Percentiles rank a stretch among this genome's conserved stretches.
These are phyloP conservation scores for Nectriaceae sp. DNA, from an alignment of 2,329 filamentous ascomycete species.

Conservation along the genomic window DNA sequence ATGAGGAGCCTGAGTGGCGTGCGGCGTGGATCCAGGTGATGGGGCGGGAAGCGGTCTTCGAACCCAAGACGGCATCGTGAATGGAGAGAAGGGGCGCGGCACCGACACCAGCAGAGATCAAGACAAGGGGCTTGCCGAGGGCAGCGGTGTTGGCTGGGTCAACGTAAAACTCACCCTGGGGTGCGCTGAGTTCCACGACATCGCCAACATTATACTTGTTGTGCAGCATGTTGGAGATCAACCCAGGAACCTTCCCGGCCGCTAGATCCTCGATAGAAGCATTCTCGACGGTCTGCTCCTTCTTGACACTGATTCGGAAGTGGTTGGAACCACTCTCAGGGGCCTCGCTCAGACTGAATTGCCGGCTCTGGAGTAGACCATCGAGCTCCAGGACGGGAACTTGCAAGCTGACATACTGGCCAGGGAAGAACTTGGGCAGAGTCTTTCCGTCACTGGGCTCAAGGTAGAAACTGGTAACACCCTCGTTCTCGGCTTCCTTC, in stretches of 20 bases:
- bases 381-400: constrained; percentile 59
- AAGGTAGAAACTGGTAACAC: constrained; percentile 71
- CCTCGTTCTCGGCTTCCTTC: constrained; percentile 62
- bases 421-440: constrained; percentile 65
- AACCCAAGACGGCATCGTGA: constrained; percentile 53
- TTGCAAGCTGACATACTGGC: constrained; percentile 72
- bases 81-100: constrained; percentile 68
- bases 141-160: constrained; percentile 45
- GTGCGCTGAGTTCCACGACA: constrained; percentile 56
- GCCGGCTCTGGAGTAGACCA: constrained; percentile 67
- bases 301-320: constrained; percentile 77
- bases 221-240: constrained; percentile 57
- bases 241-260: constrained; percentile 41
- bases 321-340: constrained; percentile 50
- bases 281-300: constrained; percentile 47
- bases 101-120: constrained; percentile 70
- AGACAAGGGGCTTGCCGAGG: constrained; percentile 56
- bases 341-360: constrained; percentile 73
- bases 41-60: constrained; percentile 38
- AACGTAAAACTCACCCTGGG: constrained; percentile 63
- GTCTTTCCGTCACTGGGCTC: constrained; percentile 56
- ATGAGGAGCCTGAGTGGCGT: constrained; percentile 49
- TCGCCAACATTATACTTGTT: constrained; percentile 50
- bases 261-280: constrained; percentile 34
- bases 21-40: constrained; percentile 67